These are phyloP conservation scores for Toxoplasma gondii DNA, from an alignment of 169 alveolate species.

Conservation along the genomic window DNA sequence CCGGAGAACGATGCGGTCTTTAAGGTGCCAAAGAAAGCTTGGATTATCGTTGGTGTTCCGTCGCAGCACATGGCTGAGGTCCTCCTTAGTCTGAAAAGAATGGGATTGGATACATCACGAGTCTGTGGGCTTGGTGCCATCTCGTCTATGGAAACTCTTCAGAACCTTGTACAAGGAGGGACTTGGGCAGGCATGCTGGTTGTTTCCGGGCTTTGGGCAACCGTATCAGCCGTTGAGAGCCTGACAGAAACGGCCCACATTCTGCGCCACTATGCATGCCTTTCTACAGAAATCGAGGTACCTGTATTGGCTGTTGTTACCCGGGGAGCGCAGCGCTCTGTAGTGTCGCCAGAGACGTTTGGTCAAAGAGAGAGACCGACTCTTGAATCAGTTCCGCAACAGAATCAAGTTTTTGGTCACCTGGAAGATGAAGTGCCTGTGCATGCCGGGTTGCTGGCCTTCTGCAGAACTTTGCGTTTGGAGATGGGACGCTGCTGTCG, in stretches of 20 bases:
- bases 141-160: background rate
- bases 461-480: slow-evolving; percentile 78
- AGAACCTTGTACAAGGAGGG: background rate
- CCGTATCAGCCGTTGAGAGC: background rate
- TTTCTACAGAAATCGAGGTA: background rate
- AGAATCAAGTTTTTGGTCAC: background rate
- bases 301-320: slow-evolving; percentile 1
- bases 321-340: background rate
- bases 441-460: slow-evolving; percentile 77
- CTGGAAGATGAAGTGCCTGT: background rate
- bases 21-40: background rate
- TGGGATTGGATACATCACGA: background rate
- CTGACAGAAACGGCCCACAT: background rate
- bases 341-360: background rate
- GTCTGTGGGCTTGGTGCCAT: background rate
- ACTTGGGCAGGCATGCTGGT: background rate
- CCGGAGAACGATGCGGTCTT: background rate
- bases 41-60: slow-evolving; percentile 17
- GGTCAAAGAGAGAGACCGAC: background rate
- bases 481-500: slow-evolving; percentile 56
- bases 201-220: background rate
- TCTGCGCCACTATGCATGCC: background rate
- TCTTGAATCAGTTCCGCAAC: background rate
- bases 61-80: background rate
- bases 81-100: background rate